These are phyloP conservation scores for Diaporthe australafricana DNA, from an alignment of 2,329 filamentous ascomycete genomes.

Conservation along the genomic window DNA sequence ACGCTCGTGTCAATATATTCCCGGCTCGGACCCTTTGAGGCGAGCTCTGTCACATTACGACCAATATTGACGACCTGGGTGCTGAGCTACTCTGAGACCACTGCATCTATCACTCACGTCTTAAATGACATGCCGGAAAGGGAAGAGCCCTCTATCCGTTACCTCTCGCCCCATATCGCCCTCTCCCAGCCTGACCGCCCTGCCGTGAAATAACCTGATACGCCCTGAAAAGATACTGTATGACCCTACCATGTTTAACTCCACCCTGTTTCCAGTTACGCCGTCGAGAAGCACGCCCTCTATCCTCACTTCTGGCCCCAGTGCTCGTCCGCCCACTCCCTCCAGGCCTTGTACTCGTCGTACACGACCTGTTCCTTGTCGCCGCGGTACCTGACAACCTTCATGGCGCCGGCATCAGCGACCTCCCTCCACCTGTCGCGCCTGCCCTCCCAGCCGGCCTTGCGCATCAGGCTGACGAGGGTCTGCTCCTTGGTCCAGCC, in stretches of 20 bases:
- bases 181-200: background rate
- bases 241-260: background rate
- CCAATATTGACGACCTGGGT: background rate
- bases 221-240: slow-evolving; percentile 5
- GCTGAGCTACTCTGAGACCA: background rate
- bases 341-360: slow-evolving; percentile 82
- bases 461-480: slow-evolving; percentile 88
- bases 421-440: slow-evolving; percentile 83
- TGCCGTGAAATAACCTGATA: slow-evolving; percentile 3
- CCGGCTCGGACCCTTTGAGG: background rate
- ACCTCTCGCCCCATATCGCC: background rate
- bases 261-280: background rate
- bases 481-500: slow-evolving; percentile 96
- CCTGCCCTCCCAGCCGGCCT: slow-evolving; percentile 92
- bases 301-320: slow-evolving; percentile 28
- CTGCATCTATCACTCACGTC: slow-evolving; percentile 28
- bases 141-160: slow-evolving; percentile 3
- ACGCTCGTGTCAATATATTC: slow-evolving; percentile 21
- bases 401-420: slow-evolving; percentile 62
- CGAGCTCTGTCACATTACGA: slow-evolving; percentile 2
- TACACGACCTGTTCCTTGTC: slow-evolving; percentile 79
- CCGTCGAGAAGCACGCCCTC: background rate
- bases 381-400: slow-evolving; percentile 88
- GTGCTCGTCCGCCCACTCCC: slow-evolving; percentile 71
- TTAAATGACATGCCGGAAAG: background rate